phyloP scores from a whole-genome alignment of 2,329 filamentous ascomycete species.

The Fusarium lyarnte region DNA sequence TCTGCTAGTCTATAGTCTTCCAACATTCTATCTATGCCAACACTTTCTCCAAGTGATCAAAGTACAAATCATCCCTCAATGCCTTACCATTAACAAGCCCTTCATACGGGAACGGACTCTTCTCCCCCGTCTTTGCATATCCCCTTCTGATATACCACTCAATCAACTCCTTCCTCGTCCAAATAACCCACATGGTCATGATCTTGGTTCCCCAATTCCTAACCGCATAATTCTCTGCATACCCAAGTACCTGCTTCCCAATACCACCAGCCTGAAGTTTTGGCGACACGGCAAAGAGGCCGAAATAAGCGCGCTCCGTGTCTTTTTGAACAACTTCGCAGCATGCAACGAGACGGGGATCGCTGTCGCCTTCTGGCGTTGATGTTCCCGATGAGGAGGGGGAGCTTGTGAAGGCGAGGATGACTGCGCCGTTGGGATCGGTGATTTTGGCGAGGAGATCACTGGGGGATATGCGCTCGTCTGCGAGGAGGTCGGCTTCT shows the following conservation, averaged over 20 bases:
- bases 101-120: slow-evolving; percentile 54
- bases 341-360: slow-evolving; percentile 51
- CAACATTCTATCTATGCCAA: slow-evolving; percentile 20
- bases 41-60: slow-evolving; percentile 54
- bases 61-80: slow-evolving; percentile 56
- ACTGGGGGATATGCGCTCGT: slow-evolving; percentile 54
- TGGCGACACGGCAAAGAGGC: slow-evolving; percentile 59
- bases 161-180: slow-evolving; percentile 55
- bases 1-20: neutral
- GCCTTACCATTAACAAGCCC: slow-evolving; percentile 49
- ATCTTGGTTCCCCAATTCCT: slow-evolving; percentile 44
- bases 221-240: slow-evolving; percentile 53
- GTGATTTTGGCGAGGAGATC: slow-evolving; percentile 53
- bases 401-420: slow-evolving; percentile 46
- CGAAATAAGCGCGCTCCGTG: slow-evolving; percentile 53
- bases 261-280: slow-evolving; percentile 55
- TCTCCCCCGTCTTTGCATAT: slow-evolving; percentile 52
- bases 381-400: slow-evolving; percentile 7
- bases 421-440: slow-evolving; percentile 48
- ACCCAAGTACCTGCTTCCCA: slow-evolving; percentile 52
- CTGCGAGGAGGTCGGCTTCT: slow-evolving; percentile 55
- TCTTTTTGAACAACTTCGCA: slow-evolving; percentile 52
- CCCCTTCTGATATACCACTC: slow-evolving; percentile 57
- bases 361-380: slow-evolving; percentile 33
- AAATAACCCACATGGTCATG: slow-evolving; percentile 59